A percentile compares a stretch with the other conserved stretches of the same genome.
Evolutionary conservation across 176 grass and related monocot genomes (phyloP).

Genomic region (Triticum timopheevii): DNA sequence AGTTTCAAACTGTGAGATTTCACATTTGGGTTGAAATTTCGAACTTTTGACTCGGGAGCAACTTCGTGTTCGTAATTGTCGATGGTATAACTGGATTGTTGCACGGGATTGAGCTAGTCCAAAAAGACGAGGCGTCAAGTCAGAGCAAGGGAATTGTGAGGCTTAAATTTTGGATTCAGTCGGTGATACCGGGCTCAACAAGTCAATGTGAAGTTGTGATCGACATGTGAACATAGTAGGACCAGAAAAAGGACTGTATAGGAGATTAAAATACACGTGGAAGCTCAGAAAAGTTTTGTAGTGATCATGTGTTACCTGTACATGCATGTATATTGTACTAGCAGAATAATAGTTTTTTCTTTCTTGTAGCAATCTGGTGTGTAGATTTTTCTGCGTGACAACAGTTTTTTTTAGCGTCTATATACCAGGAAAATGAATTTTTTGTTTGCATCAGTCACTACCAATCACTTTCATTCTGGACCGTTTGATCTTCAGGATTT

Average conservation of each 20-base stretch:
- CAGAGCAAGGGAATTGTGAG: conserved; percentile 15
- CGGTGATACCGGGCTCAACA: neutral
- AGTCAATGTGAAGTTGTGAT: neutral
- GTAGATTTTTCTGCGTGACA: too few species aligned
- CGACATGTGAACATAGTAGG: neutral
- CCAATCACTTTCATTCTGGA: too few species aligned
- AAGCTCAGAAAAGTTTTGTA: conserved; percentile 27
- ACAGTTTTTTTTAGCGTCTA: too few species aligned
- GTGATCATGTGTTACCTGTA: conserved; percentile 35
- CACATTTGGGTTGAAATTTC: conserved; percentile 4
- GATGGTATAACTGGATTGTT: neutral
- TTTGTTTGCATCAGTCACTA: too few species aligned
- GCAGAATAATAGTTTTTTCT: neutral
- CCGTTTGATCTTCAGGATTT: too few species aligned
- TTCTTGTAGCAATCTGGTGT: neutral
- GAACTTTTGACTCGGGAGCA: neutral
- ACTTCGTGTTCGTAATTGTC: neutral
- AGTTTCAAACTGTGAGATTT: neutral
- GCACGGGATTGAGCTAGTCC: neutral
- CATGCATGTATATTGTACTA: conserved; percentile 2
- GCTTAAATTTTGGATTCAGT: conserved; percentile 6
- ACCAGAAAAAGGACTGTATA: neutral
- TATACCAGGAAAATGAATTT: too few species aligned
- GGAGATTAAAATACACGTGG: conserved; percentile 14
- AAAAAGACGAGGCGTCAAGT: conserved; percentile 12